Base-by-base conservation (phyloP, 192 early-diverging fungal species). In the Bifiguratus adelaidae region DNA sequence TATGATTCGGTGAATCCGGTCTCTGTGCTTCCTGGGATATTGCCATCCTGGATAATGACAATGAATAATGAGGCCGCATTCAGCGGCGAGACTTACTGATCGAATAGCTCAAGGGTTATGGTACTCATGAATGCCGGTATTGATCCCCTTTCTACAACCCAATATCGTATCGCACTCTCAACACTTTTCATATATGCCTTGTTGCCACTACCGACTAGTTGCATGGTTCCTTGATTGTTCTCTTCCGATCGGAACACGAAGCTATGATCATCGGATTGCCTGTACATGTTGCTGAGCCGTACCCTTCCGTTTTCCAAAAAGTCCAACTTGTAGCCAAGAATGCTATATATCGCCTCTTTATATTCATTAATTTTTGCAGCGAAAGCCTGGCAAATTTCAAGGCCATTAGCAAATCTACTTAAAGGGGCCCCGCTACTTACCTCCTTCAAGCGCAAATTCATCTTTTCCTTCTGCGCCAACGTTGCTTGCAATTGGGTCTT, bases 71-170 rank as follows among this genome's bases (percentile, higher is more conserved):
- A n/a, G n/a, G n/a, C n/a, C n/a, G n/a, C n/a, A n/a, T n/a, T n/a
- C n/a, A n/a, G n/a, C n/a, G n/a, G n/a, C n/a, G n/a, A 45, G 24
- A 41, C 41, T 47, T 60, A 57, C 41, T 61, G 27, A 38, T 79
- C 81, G 50, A 81, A 77, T 40, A 82, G 60, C 44, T 78, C 67
- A 48, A 89, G 47, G 2, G 86, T 88, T 2, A 84, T 69, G 16
- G 69, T 65, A 21, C 87, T 87, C 60, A 94, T 52, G 62, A 91
- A 89, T 8, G 78, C 86, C 11, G 91, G 91, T 44, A 91, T 86
- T 41, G 78, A 80, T 21, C 78, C 76, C 7, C 71, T 55, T 51
- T 86, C 71, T 23, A 72, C 66, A 6, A 94, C 64, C 66, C 81
- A 89, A 52, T 70, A 77, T 24, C 77, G 51, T 22, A 78, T 76